Evolutionary conservation across 495 filamentous ascomycete genomes (phyloP).

Genomic region (Neurospora sp.): DNA sequence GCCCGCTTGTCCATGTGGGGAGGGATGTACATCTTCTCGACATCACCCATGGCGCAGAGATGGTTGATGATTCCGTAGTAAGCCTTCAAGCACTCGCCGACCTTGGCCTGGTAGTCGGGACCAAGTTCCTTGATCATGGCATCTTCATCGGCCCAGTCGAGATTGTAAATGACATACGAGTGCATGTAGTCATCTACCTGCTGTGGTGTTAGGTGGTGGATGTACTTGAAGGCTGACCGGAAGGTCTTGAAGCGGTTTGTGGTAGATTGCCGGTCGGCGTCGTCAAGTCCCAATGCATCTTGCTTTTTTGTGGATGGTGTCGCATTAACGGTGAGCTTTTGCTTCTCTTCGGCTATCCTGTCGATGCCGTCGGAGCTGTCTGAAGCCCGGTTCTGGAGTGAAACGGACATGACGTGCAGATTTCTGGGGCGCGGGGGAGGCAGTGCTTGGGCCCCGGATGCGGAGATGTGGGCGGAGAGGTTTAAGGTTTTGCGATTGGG

Average conservation of each 20-base stretch:
- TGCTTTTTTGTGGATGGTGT: not conserved
- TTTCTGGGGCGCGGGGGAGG: not conserved
- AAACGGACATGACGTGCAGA: not conserved
- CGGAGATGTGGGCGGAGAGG: not conserved
- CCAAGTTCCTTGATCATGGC: constrained; percentile 49
- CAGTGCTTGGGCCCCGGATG: not conserved
- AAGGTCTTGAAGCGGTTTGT: constrained; percentile 46
- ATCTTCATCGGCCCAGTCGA: constrained; percentile 51
- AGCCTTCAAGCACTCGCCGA: constrained; percentile 48
- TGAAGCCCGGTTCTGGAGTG: constrained; percentile 4
- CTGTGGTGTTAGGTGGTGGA: constrained; percentile 45
- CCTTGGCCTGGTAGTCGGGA: constrained; percentile 46
- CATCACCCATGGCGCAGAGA: constrained; percentile 53
- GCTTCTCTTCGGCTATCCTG: constrained; percentile 12
- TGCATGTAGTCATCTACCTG: constrained; percentile 57
- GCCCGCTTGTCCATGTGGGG: constrained; percentile 49
- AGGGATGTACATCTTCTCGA: constrained; percentile 62
- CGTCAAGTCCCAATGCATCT: constrained; percentile 2
- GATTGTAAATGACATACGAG: constrained; percentile 56
- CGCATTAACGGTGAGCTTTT: not conserved
- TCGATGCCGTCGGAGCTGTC: constrained; percentile 10
- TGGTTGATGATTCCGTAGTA: constrained; percentile 58
- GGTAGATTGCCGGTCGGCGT: constrained; percentile 36
- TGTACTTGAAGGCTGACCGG: constrained; percentile 45
- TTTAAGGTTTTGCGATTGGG: not conserved